Evolutionary conservation across 352 stramenopile genomes (phyloP), one percentile per base, ranked within the genome.

Genomic region (Phytophthora ohioensis): DNA sequence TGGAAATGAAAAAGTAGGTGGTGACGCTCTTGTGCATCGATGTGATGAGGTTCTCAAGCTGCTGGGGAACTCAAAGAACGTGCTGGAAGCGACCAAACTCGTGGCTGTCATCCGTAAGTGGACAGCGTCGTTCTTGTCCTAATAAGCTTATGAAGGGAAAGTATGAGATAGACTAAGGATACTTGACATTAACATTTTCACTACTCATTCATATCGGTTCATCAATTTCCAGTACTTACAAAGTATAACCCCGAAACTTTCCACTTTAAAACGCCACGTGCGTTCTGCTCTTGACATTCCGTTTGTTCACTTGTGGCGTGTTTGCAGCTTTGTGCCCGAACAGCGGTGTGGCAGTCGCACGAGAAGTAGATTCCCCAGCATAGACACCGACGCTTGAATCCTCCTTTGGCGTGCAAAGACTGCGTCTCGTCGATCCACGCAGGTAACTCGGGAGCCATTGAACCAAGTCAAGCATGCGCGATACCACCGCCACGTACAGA

Each of bases 21-120:
- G 5, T n/a, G 43, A 12, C 46, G 42, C 15, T 17, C 66, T 52
- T 7, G 34, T 17, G 17, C 64, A 77, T 57, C 69, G 64, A 39
- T 78, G 69, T 27, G 78, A 90, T 9, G 83, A 91, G 32, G 78
- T 88, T 43, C 69, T 91, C 12, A 74, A 79, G 57, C 55, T 90
- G 15, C 74, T 91, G 7, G 53, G 67, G 9, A 73, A 65, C 51
- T 91, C 84, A 8, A 91, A 85, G 69, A 86, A 88, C 42, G 60
- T 76, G 42, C 55, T 87, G 30, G 84, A 91, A 63, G 76, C 80
- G 4, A 82, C 75, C 4, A 80, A 82, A 10, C 73, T 90, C 8
- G 69, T 76, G 1, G 69, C 63, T 32, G 73, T 82, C n/a, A 56
- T 88, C 6, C 73, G 59, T 35, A 87, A 86, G 46, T 91, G 81